These are phyloP conservation scores for Penicillium sp. DNA, from an alignment of 2,329 filamentous ascomycete genomes.

Conservation along the genomic window DNA sequence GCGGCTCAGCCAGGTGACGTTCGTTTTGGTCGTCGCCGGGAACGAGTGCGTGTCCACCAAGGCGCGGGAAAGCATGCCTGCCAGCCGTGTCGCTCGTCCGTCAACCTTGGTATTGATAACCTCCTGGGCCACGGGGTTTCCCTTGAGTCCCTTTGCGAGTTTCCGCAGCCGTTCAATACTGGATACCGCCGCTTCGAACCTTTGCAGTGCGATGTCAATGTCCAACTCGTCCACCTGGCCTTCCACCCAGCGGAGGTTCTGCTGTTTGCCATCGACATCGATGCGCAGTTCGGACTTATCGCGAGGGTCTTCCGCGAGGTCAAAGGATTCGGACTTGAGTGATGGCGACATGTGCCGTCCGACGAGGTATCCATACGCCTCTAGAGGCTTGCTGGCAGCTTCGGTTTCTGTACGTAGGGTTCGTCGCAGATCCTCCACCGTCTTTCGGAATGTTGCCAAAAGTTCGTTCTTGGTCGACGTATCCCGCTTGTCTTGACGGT, in stretches of 20 bases:
- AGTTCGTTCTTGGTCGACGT: constrained; percentile 75
- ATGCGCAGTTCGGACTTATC: constrained; percentile 74
- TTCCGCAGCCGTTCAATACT: constrained; percentile 81
- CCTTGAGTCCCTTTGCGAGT: constrained; percentile 75
- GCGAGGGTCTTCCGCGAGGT: constrained; percentile 73
- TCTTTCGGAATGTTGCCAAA: constrained; percentile 86
- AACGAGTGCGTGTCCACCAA: constrained; percentile 76
- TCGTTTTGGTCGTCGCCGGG: constrained; percentile 71
- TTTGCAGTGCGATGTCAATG: constrained; percentile 89
- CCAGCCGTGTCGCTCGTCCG: constrained; percentile 75
- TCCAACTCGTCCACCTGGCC: constrained; percentile 93
- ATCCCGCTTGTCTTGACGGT: constrained; percentile 81
- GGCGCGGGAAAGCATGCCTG: constrained; percentile 71
- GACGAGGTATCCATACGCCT: constrained; percentile 83
- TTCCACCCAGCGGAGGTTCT: constrained; percentile 94
- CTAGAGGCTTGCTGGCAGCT: constrained; percentile 76
- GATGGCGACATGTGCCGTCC: constrained; percentile 69
- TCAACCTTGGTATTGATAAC: constrained; percentile 91
- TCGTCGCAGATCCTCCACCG: constrained; percentile 86
- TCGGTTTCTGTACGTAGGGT: constrained; percentile 82
- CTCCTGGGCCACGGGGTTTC: constrained; percentile 82
- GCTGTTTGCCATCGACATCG: constrained; percentile 93
- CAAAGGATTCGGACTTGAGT: constrained; percentile 76
- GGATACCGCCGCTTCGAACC: constrained; percentile 78
- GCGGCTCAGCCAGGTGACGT: constrained; percentile 79